Base-by-base conservation (phyloP, 768 basidiomycete species). In the Coprinellus aureogranulatus region DNA sequence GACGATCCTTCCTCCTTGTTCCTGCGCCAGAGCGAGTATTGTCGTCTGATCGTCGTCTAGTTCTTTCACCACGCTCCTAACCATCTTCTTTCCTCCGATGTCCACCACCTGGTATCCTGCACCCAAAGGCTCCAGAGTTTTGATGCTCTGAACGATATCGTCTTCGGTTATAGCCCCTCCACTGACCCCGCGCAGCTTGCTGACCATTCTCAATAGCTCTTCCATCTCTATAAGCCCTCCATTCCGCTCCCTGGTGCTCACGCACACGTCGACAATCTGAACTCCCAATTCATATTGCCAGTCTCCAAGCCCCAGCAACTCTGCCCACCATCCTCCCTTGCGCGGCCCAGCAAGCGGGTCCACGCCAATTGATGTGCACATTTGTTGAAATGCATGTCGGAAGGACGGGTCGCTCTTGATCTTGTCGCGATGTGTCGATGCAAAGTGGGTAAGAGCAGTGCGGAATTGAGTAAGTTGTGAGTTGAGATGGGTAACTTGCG, bases 211-310 rank as follows among this genome's bases (percentile, higher is more conserved):
- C 25, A 97, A 75, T 44, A 98, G 79, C 70, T 98, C 94, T 5
- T 80, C 78, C 79, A 98, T 83, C 65, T 91, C 89, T 48, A 99
- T 92, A 53, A 99, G 73, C 0, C 97, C 97, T 0, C 97, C 97
- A 65, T 98, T 98, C 45, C 87, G 77, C 62, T 91, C 90, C 56
- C 93, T 79, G 16, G 91, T 94, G 75, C 84, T 89, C 45, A 94
- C 88, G 64, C 92, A 94, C 42, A 94, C 82, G 68, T 94, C 93
- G 51, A 97, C 92, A 59, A 96, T 90, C 75, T 96, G 96, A 39
- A 98, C 93, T 10, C 94, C 93, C 5, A 98, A 83, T 66, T 97
- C 95, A 68, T 92, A 90, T 65, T 94, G 90, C 93, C 94, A 98
- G 68, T 98, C 97, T 16, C 92, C 87, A 54, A 97, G 72, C 8